phyloP scores from a whole-genome alignment of 352 stramenopile species.

The Globisporangium lucens region DNA sequence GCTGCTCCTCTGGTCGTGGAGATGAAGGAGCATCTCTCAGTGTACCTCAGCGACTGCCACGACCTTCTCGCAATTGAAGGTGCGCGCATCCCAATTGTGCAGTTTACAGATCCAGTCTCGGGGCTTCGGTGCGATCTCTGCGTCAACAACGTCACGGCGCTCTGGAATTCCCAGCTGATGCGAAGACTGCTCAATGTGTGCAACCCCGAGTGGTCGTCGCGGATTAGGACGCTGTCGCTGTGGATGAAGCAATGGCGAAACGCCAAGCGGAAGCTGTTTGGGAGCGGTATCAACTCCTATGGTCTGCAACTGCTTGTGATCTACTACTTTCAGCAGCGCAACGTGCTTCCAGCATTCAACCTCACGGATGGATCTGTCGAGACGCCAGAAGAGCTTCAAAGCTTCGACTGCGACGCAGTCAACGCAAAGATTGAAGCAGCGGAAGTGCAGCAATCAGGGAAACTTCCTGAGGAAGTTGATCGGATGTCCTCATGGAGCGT shows the following conservation, averaged over 20 bases:
- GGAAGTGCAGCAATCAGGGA: background rate
- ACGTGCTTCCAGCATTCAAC: constrained; percentile 45
- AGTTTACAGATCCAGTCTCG: constrained; percentile 40
- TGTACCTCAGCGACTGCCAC: constrained; percentile 42
- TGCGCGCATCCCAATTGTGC: constrained; percentile 71
- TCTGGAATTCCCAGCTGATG: constrained; percentile 80
- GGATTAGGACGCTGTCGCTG: constrained; percentile 6
- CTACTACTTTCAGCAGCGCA: constrained; percentile 58
- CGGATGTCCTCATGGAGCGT: constrained; percentile 30
- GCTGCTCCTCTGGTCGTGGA: constrained; percentile 51
- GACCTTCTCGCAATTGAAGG: constrained; percentile 32
- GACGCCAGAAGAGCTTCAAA: constrained; percentile 17
- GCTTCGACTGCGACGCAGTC: constrained; percentile 24
- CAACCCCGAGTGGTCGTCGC: background rate
- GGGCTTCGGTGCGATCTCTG: constrained; percentile 63
- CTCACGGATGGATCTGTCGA: constrained; percentile 26
- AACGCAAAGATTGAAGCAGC: constrained; percentile 16
- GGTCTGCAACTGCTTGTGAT: constrained; percentile 64
- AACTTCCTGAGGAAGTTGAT: background rate
- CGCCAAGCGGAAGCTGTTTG: constrained; percentile 28
- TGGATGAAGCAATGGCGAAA: constrained; percentile 64
- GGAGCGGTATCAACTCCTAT: constrained; percentile 59
- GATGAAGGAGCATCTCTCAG: constrained; percentile 61
- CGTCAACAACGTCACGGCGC: constrained; percentile 75
- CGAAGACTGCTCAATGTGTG: constrained; percentile 26